Conservation (phyloP, 169 alveolate species). For the Plasmodium billcollinsi region DNA sequence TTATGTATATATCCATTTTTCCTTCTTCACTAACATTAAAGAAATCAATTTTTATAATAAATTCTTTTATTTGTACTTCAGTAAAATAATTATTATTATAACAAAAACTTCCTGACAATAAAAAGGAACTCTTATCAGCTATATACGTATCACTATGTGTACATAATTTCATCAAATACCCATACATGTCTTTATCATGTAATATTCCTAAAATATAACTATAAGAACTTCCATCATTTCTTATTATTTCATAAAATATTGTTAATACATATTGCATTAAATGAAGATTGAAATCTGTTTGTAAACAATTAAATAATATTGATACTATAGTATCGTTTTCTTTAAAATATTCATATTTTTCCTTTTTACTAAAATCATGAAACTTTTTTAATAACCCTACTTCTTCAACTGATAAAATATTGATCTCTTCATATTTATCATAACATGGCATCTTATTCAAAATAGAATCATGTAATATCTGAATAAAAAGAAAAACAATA, state of each 20-base stretch:
- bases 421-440: conserved; percentile 75
- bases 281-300: conserved; percentile 73
- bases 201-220: conserved; percentile 62
- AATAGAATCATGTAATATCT: conserved; percentile 77
- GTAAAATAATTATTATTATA: conserved; percentile 72
- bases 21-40: conserved; percentile 77
- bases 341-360: conserved; percentile 68
- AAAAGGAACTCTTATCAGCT: conserved; percentile 73
- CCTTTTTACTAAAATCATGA: conserved; percentile 73
- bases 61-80: conserved; percentile 70
- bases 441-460: conserved; percentile 77
- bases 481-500: conserved; percentile 2
- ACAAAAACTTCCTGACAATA: conserved; percentile 76
- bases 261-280: conserved; percentile 77
- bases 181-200: conserved; percentile 38
- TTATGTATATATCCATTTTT: conserved; percentile 76
- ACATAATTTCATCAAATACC: conserved; percentile 67
- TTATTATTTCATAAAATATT: conserved; percentile 72
- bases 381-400: conserved; percentile 76
- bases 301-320: conserved; percentile 64
- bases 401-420: conserved; percentile 71
- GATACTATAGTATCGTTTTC: conserved; percentile 48
- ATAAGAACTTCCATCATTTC: conserved; percentile 80
- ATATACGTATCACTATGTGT: conserved; percentile 75
- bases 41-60: conserved; percentile 77